A percentile compares a stretch with the other conserved stretches of the same genome.
Evolutionary conservation across 257 asterid genomes (phyloP).

Genomic region (Solanum peruvianum): DNA sequence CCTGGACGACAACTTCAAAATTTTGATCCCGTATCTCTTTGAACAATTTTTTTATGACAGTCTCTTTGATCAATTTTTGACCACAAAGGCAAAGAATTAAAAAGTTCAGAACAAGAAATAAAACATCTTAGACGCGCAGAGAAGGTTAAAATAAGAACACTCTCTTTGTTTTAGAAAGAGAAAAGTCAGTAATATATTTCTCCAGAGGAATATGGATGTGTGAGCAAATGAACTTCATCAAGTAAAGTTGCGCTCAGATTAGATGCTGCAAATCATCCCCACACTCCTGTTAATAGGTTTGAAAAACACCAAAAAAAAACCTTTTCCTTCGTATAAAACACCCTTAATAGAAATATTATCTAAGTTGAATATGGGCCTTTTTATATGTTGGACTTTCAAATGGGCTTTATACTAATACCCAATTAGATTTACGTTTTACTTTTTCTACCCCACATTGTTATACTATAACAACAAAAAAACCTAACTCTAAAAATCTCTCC

Average conservation of each 20-base stretch:
- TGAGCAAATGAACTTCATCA: slow-evolving; percentile 70
- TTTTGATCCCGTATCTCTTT: slow-evolving; percentile 93
- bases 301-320: not conserved
- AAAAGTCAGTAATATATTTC: not conserved
- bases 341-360: not conserved
- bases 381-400: not conserved
- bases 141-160: not conserved
- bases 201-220: slow-evolving; percentile 36
- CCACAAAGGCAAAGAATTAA: slow-evolving; percentile 19
- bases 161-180: not conserved
- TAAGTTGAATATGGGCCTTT: not conserved
- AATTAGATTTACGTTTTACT: too few species aligned
- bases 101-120: not conserved
- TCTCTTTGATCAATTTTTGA: slow-evolving; percentile 52
- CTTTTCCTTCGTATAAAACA: too few species aligned
- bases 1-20: slow-evolving; percentile 98
- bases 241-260: slow-evolving; percentile 61
- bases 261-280: slow-evolving; percentile 88
- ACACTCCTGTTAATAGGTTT: slow-evolving; percentile 46
- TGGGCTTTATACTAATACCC: not conserved
- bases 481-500: too few species aligned
- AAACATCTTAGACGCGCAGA: not conserved
- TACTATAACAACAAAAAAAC: too few species aligned
- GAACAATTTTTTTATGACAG: not conserved
- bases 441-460: too few species aligned